These are phyloP conservation scores for Alternaria postmessia DNA, from an alignment of 2,329 filamentous ascomycete genomes.

Conservation along the genomic window DNA sequence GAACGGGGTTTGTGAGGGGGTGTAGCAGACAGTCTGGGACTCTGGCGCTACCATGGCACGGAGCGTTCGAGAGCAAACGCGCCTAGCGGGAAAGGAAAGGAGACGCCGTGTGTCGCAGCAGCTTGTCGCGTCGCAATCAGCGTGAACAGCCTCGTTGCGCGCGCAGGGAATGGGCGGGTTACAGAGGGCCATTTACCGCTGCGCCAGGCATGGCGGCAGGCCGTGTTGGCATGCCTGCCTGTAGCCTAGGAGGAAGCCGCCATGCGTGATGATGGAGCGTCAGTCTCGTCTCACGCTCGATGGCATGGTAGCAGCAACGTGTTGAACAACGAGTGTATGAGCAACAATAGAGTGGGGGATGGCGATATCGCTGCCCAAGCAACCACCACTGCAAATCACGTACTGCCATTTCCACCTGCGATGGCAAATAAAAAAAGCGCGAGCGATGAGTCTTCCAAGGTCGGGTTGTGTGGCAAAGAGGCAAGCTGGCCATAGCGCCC, in stretches of 20 bases:
- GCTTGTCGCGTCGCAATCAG: constrained; percentile 20
- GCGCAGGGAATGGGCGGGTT: constrained; percentile 5
- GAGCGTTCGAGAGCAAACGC: constrained; percentile 19
- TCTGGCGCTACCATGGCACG: constrained; percentile 22
- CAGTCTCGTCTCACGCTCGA: constrained; percentile 20
- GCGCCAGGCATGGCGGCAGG: constrained; percentile 31
- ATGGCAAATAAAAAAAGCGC: constrained; percentile 6
- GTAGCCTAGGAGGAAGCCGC: constrained; percentile 16
- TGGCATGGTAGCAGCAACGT: neutral
- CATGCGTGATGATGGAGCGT: constrained; percentile 26
- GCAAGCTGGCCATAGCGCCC: constrained; percentile 30
- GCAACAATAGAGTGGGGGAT: neutral
- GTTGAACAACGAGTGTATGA: neutral
- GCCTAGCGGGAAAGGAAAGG: constrained; percentile 21
- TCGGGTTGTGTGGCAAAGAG: constrained; percentile 31
- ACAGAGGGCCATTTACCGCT: constrained; percentile 13
- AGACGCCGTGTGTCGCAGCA: constrained; percentile 37
- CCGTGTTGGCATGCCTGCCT: constrained; percentile 24
- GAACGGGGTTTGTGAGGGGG: constrained; percentile 14
- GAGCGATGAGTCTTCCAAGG: constrained; percentile 30
- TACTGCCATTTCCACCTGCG: neutral
- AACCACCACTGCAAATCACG: constrained; percentile 8
- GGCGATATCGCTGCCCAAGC: constrained; percentile 3
- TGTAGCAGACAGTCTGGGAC: constrained; percentile 16
- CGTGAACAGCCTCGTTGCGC: constrained; percentile 20